Conservation (phyloP, 2,329 filamentous ascomycete genomes). For the Fusarium sp. region DNA sequence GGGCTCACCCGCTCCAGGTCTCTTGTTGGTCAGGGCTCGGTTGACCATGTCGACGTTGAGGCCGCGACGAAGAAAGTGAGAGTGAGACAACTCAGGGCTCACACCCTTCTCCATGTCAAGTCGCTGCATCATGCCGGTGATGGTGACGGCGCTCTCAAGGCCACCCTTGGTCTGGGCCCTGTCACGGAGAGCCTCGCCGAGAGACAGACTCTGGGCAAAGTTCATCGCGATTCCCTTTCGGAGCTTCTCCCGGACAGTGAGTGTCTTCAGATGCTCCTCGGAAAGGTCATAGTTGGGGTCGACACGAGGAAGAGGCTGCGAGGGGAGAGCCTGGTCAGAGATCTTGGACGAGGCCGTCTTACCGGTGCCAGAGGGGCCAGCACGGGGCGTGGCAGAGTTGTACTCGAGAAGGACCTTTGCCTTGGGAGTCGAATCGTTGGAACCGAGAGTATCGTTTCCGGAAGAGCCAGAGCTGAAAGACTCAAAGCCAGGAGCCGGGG, state of each 20-base stretch:
- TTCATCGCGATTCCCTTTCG: constrained; percentile 32
- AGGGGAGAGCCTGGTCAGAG: neutral
- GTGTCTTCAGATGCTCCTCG: constrained; percentile 18
- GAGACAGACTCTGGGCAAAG: constrained; percentile 19
- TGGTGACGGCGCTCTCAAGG: constrained; percentile 1
- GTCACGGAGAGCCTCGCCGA: neutral
- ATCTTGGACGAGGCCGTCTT: neutral
- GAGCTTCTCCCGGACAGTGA: constrained; percentile 32
- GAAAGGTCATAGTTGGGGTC: constrained; percentile 18
- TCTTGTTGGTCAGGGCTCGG: constrained; percentile 3
- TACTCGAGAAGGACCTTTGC: neutral
- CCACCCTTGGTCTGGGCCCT: neutral
- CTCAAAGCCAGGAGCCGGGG: neutral
- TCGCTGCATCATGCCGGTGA: constrained; percentile 14
- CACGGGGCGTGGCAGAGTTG: neutral
- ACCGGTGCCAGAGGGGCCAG: neutral
- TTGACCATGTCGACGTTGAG: neutral
- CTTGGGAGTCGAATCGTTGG: neutral
- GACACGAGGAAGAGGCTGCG: neutral
- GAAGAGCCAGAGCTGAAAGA: neutral
- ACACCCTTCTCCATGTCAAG: constrained; percentile 15
- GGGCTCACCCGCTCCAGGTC: constrained; percentile 6
- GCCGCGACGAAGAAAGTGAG: neutral
- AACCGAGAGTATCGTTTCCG: neutral
- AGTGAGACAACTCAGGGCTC: neutral